Base-by-base conservation (phyloP, 441 rosid species). In the Populus hybrid region DNA sequence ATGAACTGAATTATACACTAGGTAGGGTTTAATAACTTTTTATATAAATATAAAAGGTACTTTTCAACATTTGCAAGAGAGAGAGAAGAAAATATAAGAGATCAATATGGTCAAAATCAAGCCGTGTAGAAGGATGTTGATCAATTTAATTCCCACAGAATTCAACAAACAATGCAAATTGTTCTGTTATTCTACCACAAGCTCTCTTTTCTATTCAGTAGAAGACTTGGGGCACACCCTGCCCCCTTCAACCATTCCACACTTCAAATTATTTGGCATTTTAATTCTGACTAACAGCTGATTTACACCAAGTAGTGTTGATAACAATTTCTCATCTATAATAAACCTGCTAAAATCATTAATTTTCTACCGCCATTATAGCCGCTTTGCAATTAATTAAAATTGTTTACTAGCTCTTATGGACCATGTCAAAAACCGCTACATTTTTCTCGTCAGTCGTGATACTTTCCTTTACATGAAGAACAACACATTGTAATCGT, bases 391-490 rank as follows among this genome's bases (percentile, higher is more conserved):
- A 16, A 53, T 18, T 14, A 18, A 53, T 53, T 18, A 1, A 16
- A 53, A 18, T 53, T 18, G n/a, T 21, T 53, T 4, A 1, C 61
- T 53, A 53, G 61, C 61, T 53, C 61, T 1, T 1, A 18, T 18
- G 42, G 66, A 76, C 33, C 67, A 76, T 35, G 45, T 53, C 68
- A 40, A 68, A 33, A 56, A 42, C 61, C n/a, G 61, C 61, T 2
- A 53, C 61, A 18, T 16, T 53, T 53, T 18, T 16, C 21, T 53
- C 2, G n/a, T 18, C 0, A 18, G 61, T 53, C 24, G 76, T 23
- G 9, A 68, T 1, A 0, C 10, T 66, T 80, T 74, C 77, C 72
- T 75, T 75, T 28, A 71, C 84, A 86, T 0, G 86, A 81, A 0
- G 82, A 63, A 50, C 86, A 83, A 2, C 29, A 28, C 70, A 73